Percentiles rank a stretch among this genome's conserved stretches.
phyloP scores from a whole-genome alignment of 176 grass and related monocot genomes.

The Thinopyrum elongatum region DNA sequence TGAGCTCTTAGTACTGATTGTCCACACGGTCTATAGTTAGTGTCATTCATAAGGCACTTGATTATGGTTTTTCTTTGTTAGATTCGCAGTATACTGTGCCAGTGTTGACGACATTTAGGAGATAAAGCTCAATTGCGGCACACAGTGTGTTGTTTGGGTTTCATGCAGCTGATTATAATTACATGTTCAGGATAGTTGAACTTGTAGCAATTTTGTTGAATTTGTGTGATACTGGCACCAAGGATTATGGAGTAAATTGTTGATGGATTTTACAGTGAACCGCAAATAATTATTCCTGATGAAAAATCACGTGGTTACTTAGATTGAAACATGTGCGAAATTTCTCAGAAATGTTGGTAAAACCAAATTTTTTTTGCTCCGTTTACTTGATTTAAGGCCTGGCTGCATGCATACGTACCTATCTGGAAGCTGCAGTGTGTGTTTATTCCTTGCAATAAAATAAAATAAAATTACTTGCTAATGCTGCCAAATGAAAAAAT shows the following conservation, averaged over 20 bases:
- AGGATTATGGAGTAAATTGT: neutral
- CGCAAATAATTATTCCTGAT: neutral
- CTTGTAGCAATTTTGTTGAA: neutral
- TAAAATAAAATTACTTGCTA: neutral
- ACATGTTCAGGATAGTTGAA: neutral
- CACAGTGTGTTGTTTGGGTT: neutral
- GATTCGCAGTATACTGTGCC: neutral
- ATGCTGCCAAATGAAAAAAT: neutral
- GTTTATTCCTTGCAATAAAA: neutral
- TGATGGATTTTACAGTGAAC: neutral
- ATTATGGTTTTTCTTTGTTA: neutral
- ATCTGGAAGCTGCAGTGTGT: neutral
- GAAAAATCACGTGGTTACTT: neutral
- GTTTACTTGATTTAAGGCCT: neutral
- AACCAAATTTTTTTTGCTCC: neutral
- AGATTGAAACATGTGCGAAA: neutral
- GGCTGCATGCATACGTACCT: neutral
- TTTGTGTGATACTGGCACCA: neutral
- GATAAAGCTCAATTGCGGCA: neutral
- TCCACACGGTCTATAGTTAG: neutral
- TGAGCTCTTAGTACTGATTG: neutral
- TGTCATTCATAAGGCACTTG: neutral
- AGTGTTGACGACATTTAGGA: neutral
- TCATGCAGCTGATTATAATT: neutral
- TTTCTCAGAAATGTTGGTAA: neutral